A percentile compares a stretch with the other conserved stretches of the same genome.
Conservation (phyloP, 2,329 filamentous ascomycete species). For the Sclerotinia borealis region DNA sequence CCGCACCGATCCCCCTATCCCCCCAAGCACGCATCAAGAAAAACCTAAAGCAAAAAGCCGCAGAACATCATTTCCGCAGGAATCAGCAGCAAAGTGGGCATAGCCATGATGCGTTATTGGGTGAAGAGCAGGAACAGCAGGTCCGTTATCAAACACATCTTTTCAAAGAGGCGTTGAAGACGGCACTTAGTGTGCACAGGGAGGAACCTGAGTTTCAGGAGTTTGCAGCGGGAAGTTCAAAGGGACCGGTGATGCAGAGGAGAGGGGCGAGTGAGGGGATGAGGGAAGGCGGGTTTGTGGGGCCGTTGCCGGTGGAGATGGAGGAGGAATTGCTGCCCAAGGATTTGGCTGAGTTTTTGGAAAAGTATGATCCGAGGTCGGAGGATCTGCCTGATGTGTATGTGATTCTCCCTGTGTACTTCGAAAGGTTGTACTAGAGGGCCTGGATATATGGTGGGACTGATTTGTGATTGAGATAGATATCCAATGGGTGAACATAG, state of each 20-base stretch:
- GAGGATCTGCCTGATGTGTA: neutral
- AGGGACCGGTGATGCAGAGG: neutral
- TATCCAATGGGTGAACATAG: conserved; percentile 11
- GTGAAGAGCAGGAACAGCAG: neutral
- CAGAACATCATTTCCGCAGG: neutral
- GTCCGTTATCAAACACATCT: neutral
- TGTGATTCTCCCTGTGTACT: neutral
- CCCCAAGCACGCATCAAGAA: neutral
- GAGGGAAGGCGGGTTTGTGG: neutral
- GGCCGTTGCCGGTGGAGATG: too few relatives aligned
- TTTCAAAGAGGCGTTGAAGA: neutral
- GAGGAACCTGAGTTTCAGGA: neutral
- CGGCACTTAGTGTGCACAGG: neutral
- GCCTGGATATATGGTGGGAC: neutral
- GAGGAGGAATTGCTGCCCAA: neutral
- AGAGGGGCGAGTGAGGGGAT: neutral
- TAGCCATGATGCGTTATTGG: neutral
- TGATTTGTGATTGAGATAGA: neutral
- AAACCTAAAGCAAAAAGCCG: neutral
- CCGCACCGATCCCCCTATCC: neutral
- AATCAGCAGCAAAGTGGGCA: neutral
- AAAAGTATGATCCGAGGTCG: conserved; percentile 16
- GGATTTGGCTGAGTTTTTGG: conserved; percentile 12
- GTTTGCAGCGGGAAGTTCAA: neutral
- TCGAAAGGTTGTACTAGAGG: neutral